phyloP scores from a whole-genome alignment of 441 rosid species.

The Aquilaria agallochum region DNA sequence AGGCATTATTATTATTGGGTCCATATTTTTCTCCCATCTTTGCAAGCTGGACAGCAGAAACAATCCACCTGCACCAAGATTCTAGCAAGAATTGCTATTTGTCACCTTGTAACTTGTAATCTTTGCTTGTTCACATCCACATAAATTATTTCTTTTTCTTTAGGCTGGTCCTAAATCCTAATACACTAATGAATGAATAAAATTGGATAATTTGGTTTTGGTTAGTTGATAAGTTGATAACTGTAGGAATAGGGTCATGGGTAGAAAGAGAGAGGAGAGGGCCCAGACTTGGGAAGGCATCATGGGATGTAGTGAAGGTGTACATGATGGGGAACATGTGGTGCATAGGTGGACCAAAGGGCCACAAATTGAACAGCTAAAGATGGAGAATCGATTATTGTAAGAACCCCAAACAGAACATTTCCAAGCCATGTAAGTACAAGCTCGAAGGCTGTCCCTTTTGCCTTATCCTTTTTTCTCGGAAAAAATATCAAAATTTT shows the following conservation, averaged over 20 bases:
- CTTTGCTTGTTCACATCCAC: not conserved
- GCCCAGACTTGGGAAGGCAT: slow-evolving; percentile 9
- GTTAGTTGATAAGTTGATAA: not conserved
- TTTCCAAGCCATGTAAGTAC: slow-evolving; percentile 1
- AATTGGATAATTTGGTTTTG: not conserved
- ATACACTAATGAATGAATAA: not conserved
- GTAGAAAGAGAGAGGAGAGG: not conserved
- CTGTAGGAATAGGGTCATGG: not conserved
- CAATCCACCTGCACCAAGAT: not conserved
- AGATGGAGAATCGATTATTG: slow-evolving; percentile 9
- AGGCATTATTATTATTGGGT: not conserved
- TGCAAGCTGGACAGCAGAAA: slow-evolving; percentile 6
- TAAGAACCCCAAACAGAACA: slow-evolving; percentile 8
- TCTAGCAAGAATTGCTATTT: slow-evolving; percentile 2
- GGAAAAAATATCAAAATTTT: no score
- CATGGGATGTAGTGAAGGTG: slow-evolving; percentile 8
- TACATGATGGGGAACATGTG: slow-evolving; percentile 18
- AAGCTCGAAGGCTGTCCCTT: not conserved
- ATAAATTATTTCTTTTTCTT: not conserved
- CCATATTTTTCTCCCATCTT: not conserved
- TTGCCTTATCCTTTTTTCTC: no score
- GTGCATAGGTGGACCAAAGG: slow-evolving; percentile 4
- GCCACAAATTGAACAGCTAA: not conserved
- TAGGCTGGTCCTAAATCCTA: slow-evolving; percentile 4
- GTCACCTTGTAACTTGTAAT: slow-evolving; percentile 12